Base-by-base conservation (phyloP, 768 basidiomycete species). In the Mycena galericulata region DNA sequence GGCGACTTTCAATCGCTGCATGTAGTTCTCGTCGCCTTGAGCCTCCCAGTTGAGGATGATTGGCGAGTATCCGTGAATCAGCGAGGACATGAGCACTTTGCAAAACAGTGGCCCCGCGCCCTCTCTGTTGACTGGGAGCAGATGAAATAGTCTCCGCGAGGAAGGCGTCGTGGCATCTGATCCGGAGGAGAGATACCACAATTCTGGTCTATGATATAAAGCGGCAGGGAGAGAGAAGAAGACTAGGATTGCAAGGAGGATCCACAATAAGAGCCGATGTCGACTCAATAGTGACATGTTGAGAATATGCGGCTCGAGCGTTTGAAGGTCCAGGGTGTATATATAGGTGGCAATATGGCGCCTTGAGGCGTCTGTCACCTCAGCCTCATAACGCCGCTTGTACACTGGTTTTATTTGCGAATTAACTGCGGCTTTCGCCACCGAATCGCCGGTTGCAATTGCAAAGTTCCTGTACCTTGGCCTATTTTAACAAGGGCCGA, bases 11-110 rank as follows among this genome's bases (percentile, higher is more conserved):
- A 62, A 49, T 14, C 59, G 53, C n/a, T 67, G 65, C 65, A 62
- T 67, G 32, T 53, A 61, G 18, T 38, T 45, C 30, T 45, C 51
- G 32, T 66, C 65, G 55, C 65, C 69, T 47, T 70, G 22, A 4
- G 41, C 45, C 46, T 67, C 55, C 69, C 69, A 67, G 41, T 71
- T 71, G 20, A 71, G 32, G 27, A 71, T 53, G 11, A 63, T 71
- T 9, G 69, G 65, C 15, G 55, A 49, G 38, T 67, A 67, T 22
- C 69, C 69, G 50, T 67, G 69, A 18, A 63, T 41, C 20, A 70
- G 45, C 2, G 69, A 55, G 8, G 69, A 70, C 53, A 71, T 43
- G 54, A 71, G 66, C 29, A 38, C 62, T 49, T 67, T 67, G 47
- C 65, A 67, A 53, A 67, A 71, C 18, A 54, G 51, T 5, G 51